Conservation (phyloP, 2,329 filamentous ascomycete genomes). For the Claviceps digitariae region DNA sequence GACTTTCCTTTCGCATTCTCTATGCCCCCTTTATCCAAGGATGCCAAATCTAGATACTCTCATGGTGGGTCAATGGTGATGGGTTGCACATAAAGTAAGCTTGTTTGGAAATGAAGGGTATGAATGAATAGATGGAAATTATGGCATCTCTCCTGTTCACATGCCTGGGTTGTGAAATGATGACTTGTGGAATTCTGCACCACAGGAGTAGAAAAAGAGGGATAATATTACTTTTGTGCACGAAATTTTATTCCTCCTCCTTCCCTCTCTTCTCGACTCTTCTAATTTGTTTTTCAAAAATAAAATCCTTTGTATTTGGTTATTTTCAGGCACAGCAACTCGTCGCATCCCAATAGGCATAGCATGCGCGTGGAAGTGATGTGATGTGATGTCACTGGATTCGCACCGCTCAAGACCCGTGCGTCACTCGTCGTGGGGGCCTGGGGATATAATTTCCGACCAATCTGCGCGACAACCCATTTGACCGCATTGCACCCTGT, state of each 20-base stretch:
- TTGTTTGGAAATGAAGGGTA: constrained; percentile 5
- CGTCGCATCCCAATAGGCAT: too few relatives aligned
- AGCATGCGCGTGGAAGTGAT: too few relatives aligned
- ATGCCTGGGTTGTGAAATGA: constrained; percentile 13
- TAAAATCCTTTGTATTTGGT: too few relatives aligned
- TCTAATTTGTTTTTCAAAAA: too few relatives aligned
- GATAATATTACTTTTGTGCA: too few relatives aligned
- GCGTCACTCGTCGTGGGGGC: background rate
- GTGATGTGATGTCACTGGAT: background rate
- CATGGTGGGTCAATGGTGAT: background rate
- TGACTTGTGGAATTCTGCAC: constrained; percentile 18
- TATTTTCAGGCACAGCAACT: too few relatives aligned
- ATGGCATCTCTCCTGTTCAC: constrained; percentile 15
- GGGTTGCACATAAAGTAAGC: background rate
- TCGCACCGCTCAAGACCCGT: background rate
- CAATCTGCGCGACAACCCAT: too few relatives aligned
- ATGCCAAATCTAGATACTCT: background rate
- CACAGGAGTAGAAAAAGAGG: constrained; percentile 25
- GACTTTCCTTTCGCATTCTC: background rate
- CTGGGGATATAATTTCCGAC: background rate
- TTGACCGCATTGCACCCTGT: background rate
- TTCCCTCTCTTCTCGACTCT: too few relatives aligned
- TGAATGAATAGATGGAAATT: constrained; percentile 8
- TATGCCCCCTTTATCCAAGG: background rate
- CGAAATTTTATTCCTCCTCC: too few relatives aligned